Conservation (phyloP, 352 stramenopile species). For the Phytophthora megakarya region DNA sequence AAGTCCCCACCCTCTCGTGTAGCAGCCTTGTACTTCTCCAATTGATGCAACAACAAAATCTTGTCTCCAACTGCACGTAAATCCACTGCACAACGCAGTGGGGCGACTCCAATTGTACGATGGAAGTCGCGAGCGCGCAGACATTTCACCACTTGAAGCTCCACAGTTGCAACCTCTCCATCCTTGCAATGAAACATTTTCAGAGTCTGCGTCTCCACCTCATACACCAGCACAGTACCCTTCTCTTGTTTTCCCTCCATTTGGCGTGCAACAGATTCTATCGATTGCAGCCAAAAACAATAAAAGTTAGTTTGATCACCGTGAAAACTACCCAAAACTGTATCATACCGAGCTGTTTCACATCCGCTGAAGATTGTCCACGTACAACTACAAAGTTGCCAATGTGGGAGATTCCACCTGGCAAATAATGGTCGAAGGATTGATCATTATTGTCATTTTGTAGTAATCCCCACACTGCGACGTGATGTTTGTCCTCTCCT, state of each 20-base stretch:
- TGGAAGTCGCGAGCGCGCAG: constrained; percentile 62
- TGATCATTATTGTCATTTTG: constrained; percentile 13
- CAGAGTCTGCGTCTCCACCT: constrained; percentile 10
- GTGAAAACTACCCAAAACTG: background rate
- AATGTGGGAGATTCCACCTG: constrained; percentile 33
- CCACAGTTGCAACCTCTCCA: constrained; percentile 4
- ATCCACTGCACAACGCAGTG: constrained; percentile 51
- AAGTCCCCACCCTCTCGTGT: constrained; percentile 26
- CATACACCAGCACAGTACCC: constrained; percentile 33
- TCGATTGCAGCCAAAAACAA: background rate
- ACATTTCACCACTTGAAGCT: constrained; percentile 43
- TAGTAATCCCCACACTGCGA: constrained; percentile 40
- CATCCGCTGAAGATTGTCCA: constrained; percentile 12
- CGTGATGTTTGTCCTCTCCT: constrained; percentile 10
- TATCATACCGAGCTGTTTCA: constrained; percentile 22
- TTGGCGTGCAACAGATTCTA: constrained; percentile 22
- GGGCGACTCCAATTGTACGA: constrained; percentile 29
- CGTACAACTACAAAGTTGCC: constrained; percentile 30
- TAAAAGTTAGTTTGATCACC: background rate
- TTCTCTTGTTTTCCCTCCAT: background rate
- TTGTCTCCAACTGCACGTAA: constrained; percentile 27
- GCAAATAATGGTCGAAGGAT: constrained; percentile 27
- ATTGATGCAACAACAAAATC: constrained; percentile 21
- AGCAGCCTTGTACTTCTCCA: constrained; percentile 38
- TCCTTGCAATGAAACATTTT: constrained; percentile 29